phyloP scores from a whole-genome alignment of 345 rosid genomes.

The Salix caprea region DNA sequence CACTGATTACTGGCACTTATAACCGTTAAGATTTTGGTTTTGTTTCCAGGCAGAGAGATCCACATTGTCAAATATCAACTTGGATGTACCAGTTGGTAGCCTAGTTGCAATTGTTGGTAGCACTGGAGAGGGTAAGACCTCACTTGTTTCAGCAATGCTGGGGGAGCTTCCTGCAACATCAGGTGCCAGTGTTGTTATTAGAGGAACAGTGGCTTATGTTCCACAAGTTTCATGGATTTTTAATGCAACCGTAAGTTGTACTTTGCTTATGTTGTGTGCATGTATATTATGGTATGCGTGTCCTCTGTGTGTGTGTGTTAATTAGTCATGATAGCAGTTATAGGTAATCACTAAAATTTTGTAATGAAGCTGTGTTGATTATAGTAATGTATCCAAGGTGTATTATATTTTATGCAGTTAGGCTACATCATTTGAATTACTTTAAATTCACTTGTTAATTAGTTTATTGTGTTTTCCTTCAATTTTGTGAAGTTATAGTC shows the following conservation, averaged over 20 bases:
- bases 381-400: background rate
- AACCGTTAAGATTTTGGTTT: constrained; percentile 16
- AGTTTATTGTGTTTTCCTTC: constrained; percentile 6
- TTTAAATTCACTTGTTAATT: background rate
- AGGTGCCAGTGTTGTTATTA: constrained; percentile 55
- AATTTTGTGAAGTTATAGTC: constrained; percentile 8
- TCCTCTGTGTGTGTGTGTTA: background rate
- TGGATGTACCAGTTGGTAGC: constrained; percentile 85
- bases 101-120: constrained; percentile 95
- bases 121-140: constrained; percentile 98
- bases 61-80: constrained; percentile 75
- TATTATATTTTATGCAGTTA: background rate
- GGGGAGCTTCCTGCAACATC: constrained; percentile 90
- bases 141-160: constrained; percentile 92
- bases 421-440: background rate
- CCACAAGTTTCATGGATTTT: constrained; percentile 99
- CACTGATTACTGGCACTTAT: background rate
- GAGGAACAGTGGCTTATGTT: constrained; percentile 94
- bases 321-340: background rate
- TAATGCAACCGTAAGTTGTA: constrained; percentile 83
- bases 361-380: background rate
- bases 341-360: background rate
- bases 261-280: background rate
- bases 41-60: constrained; percentile 75
- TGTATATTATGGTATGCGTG: background rate